Evolutionary conservation across 2,329 filamentous ascomycete genomes (phyloP).

Genomic region (Sporothrix inflata): DNA sequence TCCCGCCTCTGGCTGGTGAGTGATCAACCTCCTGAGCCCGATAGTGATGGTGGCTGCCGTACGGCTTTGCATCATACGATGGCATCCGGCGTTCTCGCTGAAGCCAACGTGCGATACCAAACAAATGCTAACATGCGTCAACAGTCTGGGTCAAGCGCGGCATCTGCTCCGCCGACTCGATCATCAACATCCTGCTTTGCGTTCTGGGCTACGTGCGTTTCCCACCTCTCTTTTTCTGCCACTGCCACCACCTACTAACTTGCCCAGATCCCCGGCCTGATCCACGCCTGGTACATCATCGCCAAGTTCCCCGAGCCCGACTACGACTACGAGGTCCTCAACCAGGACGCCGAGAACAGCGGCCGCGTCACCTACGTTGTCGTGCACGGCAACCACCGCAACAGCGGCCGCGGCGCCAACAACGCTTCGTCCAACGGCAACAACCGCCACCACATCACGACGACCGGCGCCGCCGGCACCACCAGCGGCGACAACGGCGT

Average conservation of each 20-base stretch:
- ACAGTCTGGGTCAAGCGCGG: slow-evolving; percentile 96
- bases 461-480: not conserved
- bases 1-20: slow-evolving; percentile 67
- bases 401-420: slow-evolving; percentile 24
- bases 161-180: slow-evolving; percentile 85
- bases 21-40: slow-evolving; percentile 27
- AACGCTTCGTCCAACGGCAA: not conserved
- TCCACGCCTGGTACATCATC: slow-evolving; percentile 99
- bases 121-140: slow-evolving; percentile 40
- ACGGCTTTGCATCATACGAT: not conserved
- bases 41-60: not conserved
- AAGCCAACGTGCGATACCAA: not conserved
- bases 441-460: slow-evolving; percentile 25
- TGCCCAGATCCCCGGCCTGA: slow-evolving; percentile 75
- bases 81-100: not conserved
- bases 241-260: not conserved
- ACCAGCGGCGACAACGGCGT: slow-evolving; percentile 11
- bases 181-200: slow-evolving; percentile 95
- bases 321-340: slow-evolving; percentile 68
- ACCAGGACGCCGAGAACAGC: slow-evolving; percentile 57
- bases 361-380: slow-evolving; percentile 75
- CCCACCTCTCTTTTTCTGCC: not conserved
- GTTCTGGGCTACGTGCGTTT: slow-evolving; percentile 65
- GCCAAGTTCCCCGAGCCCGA: slow-evolving; percentile 79
- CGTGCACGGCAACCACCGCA: slow-evolving; percentile 51